phyloP scores from a whole-genome alignment of 2,329 filamentous ascomycete species.

The Alternaria atra region DNA sequence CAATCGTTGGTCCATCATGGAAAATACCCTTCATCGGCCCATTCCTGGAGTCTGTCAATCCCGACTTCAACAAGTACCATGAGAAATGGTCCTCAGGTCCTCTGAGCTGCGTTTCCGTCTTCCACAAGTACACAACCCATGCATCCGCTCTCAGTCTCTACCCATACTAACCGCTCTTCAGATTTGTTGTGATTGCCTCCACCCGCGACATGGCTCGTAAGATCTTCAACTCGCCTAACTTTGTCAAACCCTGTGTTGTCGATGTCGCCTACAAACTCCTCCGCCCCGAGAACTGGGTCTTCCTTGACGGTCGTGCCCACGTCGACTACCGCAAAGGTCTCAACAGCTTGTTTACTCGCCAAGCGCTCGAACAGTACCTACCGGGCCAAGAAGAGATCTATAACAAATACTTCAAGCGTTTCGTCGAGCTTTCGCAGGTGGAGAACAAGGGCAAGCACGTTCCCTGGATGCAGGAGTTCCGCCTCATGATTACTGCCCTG shows the following conservation, averaged over 20 bases:
- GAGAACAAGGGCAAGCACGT: slow-evolving; percentile 75
- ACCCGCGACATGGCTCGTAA: slow-evolving; percentile 95
- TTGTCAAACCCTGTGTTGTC: slow-evolving; percentile 95
- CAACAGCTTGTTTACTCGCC: slow-evolving; percentile 91
- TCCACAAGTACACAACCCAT: slow-evolving; percentile 80
- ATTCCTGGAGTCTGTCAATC: slow-evolving; percentile 90
- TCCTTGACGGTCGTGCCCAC: slow-evolving; percentile 92
- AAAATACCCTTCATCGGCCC: slow-evolving; percentile 76
- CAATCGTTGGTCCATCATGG: slow-evolving; percentile 57
- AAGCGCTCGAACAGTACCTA: slow-evolving; percentile 86
- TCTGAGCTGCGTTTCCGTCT: slow-evolving; percentile 96
- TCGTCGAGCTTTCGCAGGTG: slow-evolving; percentile 75
- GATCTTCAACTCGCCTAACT: slow-evolving; percentile 91
- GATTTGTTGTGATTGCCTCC: slow-evolving; percentile 96
- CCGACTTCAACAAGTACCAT: slow-evolving; percentile 90
- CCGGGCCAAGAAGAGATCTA: slow-evolving; percentile 94
- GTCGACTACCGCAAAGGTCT: slow-evolving; percentile 97
- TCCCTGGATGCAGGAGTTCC: slow-evolving; percentile 91
- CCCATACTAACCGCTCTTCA: slow-evolving; percentile 51
- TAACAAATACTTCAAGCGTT: slow-evolving; percentile 82
- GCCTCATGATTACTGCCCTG: slow-evolving; percentile 92
- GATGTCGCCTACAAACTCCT: slow-evolving; percentile 94
- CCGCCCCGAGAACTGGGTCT: slow-evolving; percentile 93
- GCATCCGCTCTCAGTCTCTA: neutral
- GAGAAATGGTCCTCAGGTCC: slow-evolving; percentile 91